Evolutionary conservation across 768 basidiomycete genomes (phyloP), one percentile per base, ranked within the genome.

Genomic region (Gloeophyllum trabeum): DNA sequence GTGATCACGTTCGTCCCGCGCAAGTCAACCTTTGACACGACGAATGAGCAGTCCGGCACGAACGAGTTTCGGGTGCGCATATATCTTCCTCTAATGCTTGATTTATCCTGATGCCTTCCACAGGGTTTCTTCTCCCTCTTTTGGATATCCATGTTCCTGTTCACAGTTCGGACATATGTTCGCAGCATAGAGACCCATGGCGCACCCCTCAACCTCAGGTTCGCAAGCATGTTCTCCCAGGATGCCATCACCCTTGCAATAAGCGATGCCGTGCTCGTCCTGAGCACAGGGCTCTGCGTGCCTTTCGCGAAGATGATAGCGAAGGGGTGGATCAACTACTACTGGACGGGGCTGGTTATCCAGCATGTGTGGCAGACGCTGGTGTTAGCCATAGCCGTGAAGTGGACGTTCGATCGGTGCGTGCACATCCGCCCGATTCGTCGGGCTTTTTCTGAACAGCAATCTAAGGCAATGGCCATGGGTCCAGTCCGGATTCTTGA

Each of bases 101-200:
- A 24, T 35, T 18, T 39, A 45, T 23, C 13, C 6, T 37, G 21
- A 26, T 43, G 16, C 35, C 18, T 42, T 13, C 21, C 22, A 35
- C 51, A 86, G 81, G 94, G 94, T 1, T 98, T 98, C 67, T 97
- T 91, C 61, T 77, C 85, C 3, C 72, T 98, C 39, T 98, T 98
- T 64, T 98, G 96, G 80, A 78, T 87, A 43, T 81, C 81, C 18
- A 75, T 93, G 49, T 91, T 87, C 52, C 72, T 94, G 39, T 79
- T 90, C 54, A 75, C 81, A 7, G 56, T 91, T 30, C 72, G 81
- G 50, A 86, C 85, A 3, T 89, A 87, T 60, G 65, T 89, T 41
- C 72, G 70, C 40, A 79, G 80, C 56, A 77, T 84, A 48, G 82
- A 91, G 55, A 67, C 70, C n/a, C 79, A 67, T 39, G 92, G 92